Conservation (phyloP, 176 grass and related monocot genomes). For the Rhynchospora breviuscula region DNA sequence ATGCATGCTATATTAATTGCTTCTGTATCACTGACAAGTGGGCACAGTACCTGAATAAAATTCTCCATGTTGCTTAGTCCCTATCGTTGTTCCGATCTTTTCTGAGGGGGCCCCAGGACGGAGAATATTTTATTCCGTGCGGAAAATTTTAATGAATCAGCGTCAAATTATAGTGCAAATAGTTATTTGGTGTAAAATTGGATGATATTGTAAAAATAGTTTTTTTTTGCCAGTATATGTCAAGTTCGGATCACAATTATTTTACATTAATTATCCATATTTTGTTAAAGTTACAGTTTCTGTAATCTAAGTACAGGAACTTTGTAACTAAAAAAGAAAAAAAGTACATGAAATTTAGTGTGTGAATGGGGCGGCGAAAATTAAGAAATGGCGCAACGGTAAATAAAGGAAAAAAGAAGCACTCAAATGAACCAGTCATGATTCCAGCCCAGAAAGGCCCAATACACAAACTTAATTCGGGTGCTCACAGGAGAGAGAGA, state of each 20-base stretch:
- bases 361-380: too few species aligned
- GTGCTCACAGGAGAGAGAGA: neutral
- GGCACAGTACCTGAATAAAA: neutral
- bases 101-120: neutral
- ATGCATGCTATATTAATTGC: neutral
- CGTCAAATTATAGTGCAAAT: too few species aligned
- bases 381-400: too few species aligned
- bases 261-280: too few species aligned
- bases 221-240: too few species aligned
- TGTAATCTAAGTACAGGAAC: too few species aligned
- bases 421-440: neutral
- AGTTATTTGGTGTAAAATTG: too few species aligned
- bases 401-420: neutral
- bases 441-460: neutral
- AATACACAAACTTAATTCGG: neutral
- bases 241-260: too few species aligned
- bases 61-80: neutral
- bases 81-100: constrained; percentile 10
- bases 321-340: too few species aligned
- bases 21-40: neutral
- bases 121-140: neutral
- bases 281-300: too few species aligned
- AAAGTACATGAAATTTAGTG: too few species aligned
- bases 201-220: too few species aligned
- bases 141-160: neutral